These are phyloP conservation scores for Puccinia polysora DNA, from an alignment of 1,284 basidiomycete species.

Conservation along the genomic window DNA sequence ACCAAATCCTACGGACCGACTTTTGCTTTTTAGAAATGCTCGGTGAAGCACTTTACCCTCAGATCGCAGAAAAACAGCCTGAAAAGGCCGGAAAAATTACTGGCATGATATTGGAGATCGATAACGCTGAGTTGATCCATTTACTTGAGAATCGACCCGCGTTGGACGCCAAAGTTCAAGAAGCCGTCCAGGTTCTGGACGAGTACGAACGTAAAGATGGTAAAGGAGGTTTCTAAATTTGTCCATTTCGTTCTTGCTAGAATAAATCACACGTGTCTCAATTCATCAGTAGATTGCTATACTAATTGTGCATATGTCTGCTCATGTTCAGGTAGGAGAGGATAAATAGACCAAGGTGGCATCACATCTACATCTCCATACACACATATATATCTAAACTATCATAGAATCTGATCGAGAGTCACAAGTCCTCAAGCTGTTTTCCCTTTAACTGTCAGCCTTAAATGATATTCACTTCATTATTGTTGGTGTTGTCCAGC, in stretches of 20 bases:
- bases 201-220: conserved; percentile 64
- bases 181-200: conserved; percentile 74
- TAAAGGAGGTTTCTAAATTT: conserved; percentile 17
- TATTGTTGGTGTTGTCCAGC: too few relatives aligned
- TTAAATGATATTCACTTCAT: too few relatives aligned
- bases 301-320: too few relatives aligned
- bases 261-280: not conserved
- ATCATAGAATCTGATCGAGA: too few relatives aligned
- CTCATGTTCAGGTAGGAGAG: too few relatives aligned
- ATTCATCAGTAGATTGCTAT: too few relatives aligned
- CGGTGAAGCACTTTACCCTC: conserved; percentile 86
- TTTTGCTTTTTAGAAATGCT: conserved; percentile 54
- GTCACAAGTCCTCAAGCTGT: too few relatives aligned
- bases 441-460: too few relatives aligned
- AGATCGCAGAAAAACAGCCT: conserved; percentile 65
- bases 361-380: too few relatives aligned
- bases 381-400: too few relatives aligned
- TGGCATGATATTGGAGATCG: conserved; percentile 94
- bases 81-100: conserved; percentile 95
- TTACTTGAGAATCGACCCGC: conserved; percentile 74
- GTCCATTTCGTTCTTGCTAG: not conserved
- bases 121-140: conserved; percentile 80
- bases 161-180: conserved; percentile 78
- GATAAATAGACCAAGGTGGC: too few relatives aligned
- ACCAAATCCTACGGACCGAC: too few relatives aligned